Base-by-base conservation (phyloP, 148 eudicot genomes). In the Polygonum aviculare region DNA sequence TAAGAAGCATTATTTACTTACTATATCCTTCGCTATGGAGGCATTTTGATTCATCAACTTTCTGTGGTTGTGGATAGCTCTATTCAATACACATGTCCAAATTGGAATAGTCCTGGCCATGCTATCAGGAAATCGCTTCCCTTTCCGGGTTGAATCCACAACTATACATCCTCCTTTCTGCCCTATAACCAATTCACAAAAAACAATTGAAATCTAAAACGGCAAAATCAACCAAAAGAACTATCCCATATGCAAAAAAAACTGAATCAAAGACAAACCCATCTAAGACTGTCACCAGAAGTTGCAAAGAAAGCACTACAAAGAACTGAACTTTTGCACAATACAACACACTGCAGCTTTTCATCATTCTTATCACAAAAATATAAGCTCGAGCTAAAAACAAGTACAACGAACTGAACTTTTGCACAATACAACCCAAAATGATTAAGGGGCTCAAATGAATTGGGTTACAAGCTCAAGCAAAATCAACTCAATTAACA, bases 51-150 rank as follows among this genome's bases (percentile, higher is more conserved):
- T 54, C 51, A 78, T 75, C 82, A 49, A 82, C 44, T 75, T 80
- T 70, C 82, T 73, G 65, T 83, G 80, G 54, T 82, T 88, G 15
- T 73, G 50, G 69, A 95, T 89, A 31, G 96, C 91, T 9, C 96
- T 91, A 78, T 95, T 95, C 63, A 95, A 78, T 54, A 95, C 93
- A 83, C 98, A 95, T 2, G 94, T 84, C 98, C 98, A 95, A 75
- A 92, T 90, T 26, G 98, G 98, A 76, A 95, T 90, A 11, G 97
- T 95, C 89, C 88, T 95, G 10, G 97, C 89, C 98, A 95, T 95
- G 82, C 98, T 95, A 79, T 95, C 98, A 12, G 98, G 98, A 85
- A 94, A 95, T 51, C 97, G 85, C 89, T 95, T 92, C 82, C 97
- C 98, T 89, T 92, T 95, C 69, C 98, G 79, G 73, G 98, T 95